Evolutionary conservation across 495 filamentous ascomycete genomes (phyloP), one percentile per base, ranked within the genome.

Genomic region (Xylaria curta): DNA sequence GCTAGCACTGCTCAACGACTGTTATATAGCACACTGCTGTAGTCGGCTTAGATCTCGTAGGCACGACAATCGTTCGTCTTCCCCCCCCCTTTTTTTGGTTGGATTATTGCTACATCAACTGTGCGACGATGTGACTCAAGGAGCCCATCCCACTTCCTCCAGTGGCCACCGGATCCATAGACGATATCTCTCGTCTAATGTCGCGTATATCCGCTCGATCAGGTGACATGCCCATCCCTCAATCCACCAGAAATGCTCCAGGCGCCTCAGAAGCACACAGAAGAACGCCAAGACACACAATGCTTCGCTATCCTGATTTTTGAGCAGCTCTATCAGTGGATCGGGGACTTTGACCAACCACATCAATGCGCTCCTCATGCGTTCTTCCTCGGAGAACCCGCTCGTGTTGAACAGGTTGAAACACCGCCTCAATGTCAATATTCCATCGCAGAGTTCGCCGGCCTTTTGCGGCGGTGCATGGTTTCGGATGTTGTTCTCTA

Each of bases 181-280:
- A 33, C 80, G 76, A 71, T 84, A 78, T 66, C 81, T 77, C n/a
- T 80, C 76, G 71, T 82, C 78, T 10, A 85, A 62, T 33, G 73
- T 63, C 19, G 75, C 46, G 42, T 80, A 82, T 66, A 85, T 83
- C 33, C 74, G 76, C 26, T 62, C 66, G 13, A 85, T 78, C 15
- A 83, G 66, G 62, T 82, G 82, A 49, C 76, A 58, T 19, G 80
- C 79, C 74, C 79, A 84, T 1, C 81, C 83, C 74, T 82, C 76
- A 47, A 82, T 75, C 82, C 84, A 85, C 84, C 84, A 85, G 3
- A 74, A 68, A 56, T 73, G 76, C 40, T 85, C 81, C 26, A 85
- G 33, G 8, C 77, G 68, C 58, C 78, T 73, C 6, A 81, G 69
- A 38, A 84, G 54, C 36, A 82, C 82, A 72, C 81, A 83, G 62